Percentiles rank a stretch among this genome's conserved stretches.
phyloP scores from a whole-genome alignment of 305 asterid genomes.

The Nicotiana rustica region DNA sequence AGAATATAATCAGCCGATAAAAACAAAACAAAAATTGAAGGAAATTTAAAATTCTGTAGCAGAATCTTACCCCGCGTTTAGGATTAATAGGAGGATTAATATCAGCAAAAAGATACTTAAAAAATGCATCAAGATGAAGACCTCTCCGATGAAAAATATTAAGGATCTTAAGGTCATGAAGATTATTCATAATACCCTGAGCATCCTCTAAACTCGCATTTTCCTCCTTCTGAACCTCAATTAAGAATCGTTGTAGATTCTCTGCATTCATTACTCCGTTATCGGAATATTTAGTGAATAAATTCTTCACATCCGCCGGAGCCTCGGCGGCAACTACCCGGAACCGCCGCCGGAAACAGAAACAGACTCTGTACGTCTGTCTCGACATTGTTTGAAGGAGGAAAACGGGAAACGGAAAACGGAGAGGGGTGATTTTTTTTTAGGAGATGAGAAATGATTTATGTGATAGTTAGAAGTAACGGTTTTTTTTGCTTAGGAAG shows the following conservation, averaged over 20 bases:
- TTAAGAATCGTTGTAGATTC: slow-evolving; percentile 64
- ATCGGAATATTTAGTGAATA: slow-evolving; percentile 65
- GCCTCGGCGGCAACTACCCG: slow-evolving; percentile 76
- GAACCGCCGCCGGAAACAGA: slow-evolving; percentile 93
- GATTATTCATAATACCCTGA: slow-evolving; percentile 60
- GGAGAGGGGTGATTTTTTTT: neutral
- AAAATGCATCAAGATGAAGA: slow-evolving; percentile 65
- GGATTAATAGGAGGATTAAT: slow-evolving; percentile 67
- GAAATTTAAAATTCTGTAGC: neutral
- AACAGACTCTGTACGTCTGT: slow-evolving; percentile 83
- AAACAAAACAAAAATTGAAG: neutral
- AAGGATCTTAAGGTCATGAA: slow-evolving; percentile 55
- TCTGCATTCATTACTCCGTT: slow-evolving; percentile 72
- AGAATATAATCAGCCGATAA: neutral
- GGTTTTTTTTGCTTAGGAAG: neutral
- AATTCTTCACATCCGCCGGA: slow-evolving; percentile 63
- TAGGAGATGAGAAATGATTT: neutral
- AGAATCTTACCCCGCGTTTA: slow-evolving; percentile 62
- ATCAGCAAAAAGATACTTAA: slow-evolving; percentile 77
- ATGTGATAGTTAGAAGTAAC: neutral
- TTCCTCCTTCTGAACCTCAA: slow-evolving; percentile 75
- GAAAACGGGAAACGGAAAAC: slow-evolving; percentile 8
- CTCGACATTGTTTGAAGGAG: slow-evolving; percentile 46
- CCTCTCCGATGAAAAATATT: slow-evolving; percentile 58
- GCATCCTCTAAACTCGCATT: slow-evolving; percentile 75